Percentiles rank a stretch among this genome's conserved stretches.
phyloP scores from a whole-genome alignment of 202 grass and related monocot species.

The Setaria viridis region DNA sequence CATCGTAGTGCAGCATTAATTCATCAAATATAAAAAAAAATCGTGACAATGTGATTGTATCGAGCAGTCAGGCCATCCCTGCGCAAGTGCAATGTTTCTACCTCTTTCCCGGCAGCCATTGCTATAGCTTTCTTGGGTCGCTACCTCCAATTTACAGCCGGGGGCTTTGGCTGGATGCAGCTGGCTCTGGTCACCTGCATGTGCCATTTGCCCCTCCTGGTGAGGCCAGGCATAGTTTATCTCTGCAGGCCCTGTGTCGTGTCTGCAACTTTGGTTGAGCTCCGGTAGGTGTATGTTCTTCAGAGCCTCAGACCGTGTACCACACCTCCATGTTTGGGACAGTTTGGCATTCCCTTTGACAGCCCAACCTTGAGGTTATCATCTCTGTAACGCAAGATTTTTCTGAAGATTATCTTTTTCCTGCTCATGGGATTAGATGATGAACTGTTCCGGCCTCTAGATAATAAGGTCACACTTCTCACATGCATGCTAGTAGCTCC shows the following conservation, averaged over 20 bases:
- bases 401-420: too few species aligned
- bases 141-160: neutral
- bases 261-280: neutral
- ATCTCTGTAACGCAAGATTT: too few species aligned
- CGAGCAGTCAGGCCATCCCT: neutral
- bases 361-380: neutral
- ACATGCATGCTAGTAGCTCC: neutral
- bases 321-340: constrained; percentile 9
- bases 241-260: neutral
- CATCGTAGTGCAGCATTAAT: too few species aligned
- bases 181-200: constrained; percentile 22
- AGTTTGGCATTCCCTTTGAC: constrained; percentile 21
- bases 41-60: too few species aligned
- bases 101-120: neutral
- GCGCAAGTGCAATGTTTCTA: neutral
- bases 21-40: too few species aligned
- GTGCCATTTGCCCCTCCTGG: constrained; percentile 37
- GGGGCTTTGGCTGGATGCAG: constrained; percentile 13
- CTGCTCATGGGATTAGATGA: neutral
- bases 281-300: neutral
- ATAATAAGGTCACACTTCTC: neutral
- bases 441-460: neutral
- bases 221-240: constrained; percentile 25
- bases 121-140: constrained; percentile 7
- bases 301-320: neutral